Evolutionary conservation across 371 early-diverging fungal species (phyloP), one percentile per base, ranked within the genome.

Genomic region (Coemansia sp.): DNA sequence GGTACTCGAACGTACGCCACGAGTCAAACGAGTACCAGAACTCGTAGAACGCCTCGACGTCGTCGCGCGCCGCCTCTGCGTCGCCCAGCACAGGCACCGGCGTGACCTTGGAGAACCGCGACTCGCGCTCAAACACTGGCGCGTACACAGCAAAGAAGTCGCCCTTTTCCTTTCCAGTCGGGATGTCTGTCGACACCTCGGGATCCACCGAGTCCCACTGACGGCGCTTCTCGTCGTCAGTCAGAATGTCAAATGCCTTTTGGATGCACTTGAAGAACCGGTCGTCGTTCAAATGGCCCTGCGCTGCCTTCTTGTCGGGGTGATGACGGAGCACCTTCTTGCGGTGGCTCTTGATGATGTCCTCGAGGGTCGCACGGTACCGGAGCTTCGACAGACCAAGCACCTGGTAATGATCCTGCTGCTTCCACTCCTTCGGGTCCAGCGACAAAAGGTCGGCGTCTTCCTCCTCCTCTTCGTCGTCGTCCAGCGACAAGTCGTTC

Each of bases 231-330:
- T 84, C 87, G 24, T 91, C 91, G 85, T 97, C 95, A 77, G 90
- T 88, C 74, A 99, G 84, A 16, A 95, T 88, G 71, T 98, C 96
- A 78, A 89, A 92, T 21, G 99, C 99, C 85, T 95, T 96, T 77
- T 95, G 95, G 70, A 97, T 90, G 83, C 99, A 98, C 87, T 98
- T 98, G 92, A 97, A 98, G 87, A 95, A 95, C 29, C 89, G 85
- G 84, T 98, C 98, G 69, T 95, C 93, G 77, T 88, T 88, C 72
- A 86, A 86, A 62, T 89, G 84, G 26, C 86, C 87, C 48, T 82
- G 79, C 37, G 92, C 90, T 81, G 93, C 93, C 82, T 86, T 73
- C 88, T 93, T 93, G 74, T 93, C 94, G 45, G 93, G 94, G 70
- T 93, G 94, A 82, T 92, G 91, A 42, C 86, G 83, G 58, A 94